These are phyloP conservation scores for Phanerochaete carnosa DNA, from an alignment of 768 basidiomycete species.

Conservation along the genomic window DNA sequence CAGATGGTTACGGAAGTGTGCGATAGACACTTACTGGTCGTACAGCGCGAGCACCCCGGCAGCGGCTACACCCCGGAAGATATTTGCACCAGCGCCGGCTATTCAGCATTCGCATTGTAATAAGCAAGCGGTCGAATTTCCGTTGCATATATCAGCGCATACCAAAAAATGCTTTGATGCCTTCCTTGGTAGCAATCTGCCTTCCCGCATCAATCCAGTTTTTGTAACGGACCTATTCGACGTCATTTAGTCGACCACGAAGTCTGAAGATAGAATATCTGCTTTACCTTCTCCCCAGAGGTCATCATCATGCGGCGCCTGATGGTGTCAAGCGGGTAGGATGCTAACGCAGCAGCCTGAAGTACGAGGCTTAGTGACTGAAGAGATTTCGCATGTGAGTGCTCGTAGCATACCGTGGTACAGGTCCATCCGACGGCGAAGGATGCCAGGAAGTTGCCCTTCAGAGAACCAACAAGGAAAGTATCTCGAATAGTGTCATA, in stretches of 20 bases:
- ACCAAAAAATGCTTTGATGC: conserved; percentile 35
- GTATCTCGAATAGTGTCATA: conserved; percentile 39
- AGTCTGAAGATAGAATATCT: neutral
- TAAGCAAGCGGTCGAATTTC: neutral
- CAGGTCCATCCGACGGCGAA: conserved; percentile 40
- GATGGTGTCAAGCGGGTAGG: conserved; percentile 45
- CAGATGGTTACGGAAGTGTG: neutral
- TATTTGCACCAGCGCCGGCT: conserved; percentile 60
- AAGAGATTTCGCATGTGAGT: neutral
- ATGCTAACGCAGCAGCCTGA: conserved; percentile 34
- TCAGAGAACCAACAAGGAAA: conserved; percentile 34
- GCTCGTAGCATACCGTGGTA: conserved; percentile 31
- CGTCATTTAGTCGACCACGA: neutral
- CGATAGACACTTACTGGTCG: conserved; percentile 43
- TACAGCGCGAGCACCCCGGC: conserved; percentile 58
- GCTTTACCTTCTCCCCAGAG: conserved; percentile 33
- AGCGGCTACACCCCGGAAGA: conserved; percentile 49
- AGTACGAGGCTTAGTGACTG: neutral
- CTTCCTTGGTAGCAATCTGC: conserved; percentile 40
- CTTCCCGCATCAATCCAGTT: conserved; percentile 36
- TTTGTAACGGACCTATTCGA: conserved; percentile 28
- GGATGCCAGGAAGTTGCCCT: conserved; percentile 38
- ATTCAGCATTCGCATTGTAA: conserved; percentile 18
- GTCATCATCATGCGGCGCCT: conserved; percentile 49
- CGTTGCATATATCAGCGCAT: conserved; percentile 7